Evolutionary conservation across 2,329 filamentous ascomycete genomes (phyloP), one percentile per base, ranked within the genome.

Genomic region (Davidsoniella eucalypti): DNA sequence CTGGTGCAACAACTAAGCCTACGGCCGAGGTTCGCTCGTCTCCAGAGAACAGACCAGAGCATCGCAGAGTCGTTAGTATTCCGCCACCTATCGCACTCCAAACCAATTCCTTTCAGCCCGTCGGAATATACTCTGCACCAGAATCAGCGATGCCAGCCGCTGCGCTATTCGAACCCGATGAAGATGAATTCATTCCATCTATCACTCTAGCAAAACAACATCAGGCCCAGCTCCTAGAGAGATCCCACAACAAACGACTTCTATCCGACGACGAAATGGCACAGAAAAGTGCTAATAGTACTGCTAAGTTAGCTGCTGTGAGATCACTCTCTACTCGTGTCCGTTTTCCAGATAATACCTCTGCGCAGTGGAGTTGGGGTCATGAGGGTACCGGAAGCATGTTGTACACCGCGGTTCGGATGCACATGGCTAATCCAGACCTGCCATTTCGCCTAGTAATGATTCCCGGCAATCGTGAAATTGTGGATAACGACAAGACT

Each of bases 281-380:
- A 36, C 79, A 80, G 21, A 78, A 80, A 56, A 80, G 78, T 33
- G 70, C 75, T 4, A 79, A 76, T 18, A 78, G 81, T 48, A 74
- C 76, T 44, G 78, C 80, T 26, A 80, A 72, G 55, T 67, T 87
- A 1, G 73, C 80, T 4, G 72, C 75, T 4, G 72, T 88, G 54
- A 77, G 75, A 47, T 75, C 76, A 29, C 75, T 94, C 29, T 73
- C 78, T 25, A 72, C 96, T 55, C 87, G 84, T 56, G 75, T 95
- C 45, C 82, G 88, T 23, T 88, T 95, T 57, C 90, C 90, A 0
- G 88, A 96, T 61, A 84, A 88, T 57, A 84, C 80, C 52, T 79
- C 81, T 49, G 77, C 87, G 29, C 77, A 87, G 47, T 81, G 81
- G 66, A 73, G 71, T n/a, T 78, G 93, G 56, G 73, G 71, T 1